Conservation (phyloP, 2,329 filamentous ascomycete genomes). For the Pseudopithomyces chartarum region DNA sequence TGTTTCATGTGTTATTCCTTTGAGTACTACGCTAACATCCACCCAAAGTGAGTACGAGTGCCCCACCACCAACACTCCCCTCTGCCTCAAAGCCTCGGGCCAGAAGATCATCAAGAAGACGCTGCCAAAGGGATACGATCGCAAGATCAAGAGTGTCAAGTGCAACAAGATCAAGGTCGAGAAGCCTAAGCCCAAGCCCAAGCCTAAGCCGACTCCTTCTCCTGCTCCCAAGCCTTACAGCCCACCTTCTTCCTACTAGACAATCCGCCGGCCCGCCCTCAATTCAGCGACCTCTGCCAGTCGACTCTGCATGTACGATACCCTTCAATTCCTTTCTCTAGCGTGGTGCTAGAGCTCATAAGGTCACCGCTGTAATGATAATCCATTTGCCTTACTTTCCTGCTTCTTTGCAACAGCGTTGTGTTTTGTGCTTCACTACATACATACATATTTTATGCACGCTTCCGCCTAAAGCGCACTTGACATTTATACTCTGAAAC, state of each 20-base stretch:
- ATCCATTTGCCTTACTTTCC: no score
- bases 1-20: not conserved
- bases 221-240: not conserved
- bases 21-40: not conserved
- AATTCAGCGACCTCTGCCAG: no score
- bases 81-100: conserved; percentile 6
- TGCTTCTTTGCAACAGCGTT: no score
- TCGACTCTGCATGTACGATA: not conserved
- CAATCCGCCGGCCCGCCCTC: not conserved
- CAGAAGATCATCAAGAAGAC: conserved; percentile 5
- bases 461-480: no score
- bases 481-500: no score
- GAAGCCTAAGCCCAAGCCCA: not conserved
- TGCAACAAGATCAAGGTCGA: conserved; percentile 5
- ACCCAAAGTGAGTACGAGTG: conserved; percentile 6
- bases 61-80: not conserved
- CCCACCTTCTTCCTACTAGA: not conserved
- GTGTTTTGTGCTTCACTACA: no score
- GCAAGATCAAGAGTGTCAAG: conserved; percentile 10
- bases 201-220: not conserved
- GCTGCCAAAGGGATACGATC: conserved; percentile 5
- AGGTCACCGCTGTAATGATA: no score
- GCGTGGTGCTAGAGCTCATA: not conserved
- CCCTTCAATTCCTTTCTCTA: conserved; percentile 2
- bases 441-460: no score